These are phyloP conservation scores for Metschnikowia continentalis DNA, from an alignment of 805 yeast species.

Conservation along the genomic window DNA sequence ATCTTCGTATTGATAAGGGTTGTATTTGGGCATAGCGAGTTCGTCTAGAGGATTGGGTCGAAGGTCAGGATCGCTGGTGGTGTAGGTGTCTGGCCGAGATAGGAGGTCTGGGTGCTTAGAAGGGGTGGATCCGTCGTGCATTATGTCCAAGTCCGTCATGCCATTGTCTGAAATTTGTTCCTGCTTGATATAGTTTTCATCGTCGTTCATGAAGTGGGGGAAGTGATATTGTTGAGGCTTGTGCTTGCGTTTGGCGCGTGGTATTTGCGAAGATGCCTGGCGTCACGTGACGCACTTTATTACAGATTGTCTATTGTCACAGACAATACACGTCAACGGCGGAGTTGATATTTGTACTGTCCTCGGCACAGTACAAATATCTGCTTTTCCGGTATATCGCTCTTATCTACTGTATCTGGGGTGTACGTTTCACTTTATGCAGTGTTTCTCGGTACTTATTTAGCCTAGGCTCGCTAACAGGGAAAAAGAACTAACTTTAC, in stretches of 20 bases:
- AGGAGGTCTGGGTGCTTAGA: background rate
- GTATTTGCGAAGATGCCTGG: background rate
- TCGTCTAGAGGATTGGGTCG: background rate
- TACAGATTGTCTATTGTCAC: background rate
- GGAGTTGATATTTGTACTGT: background rate
- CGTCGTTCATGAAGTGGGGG: constrained; percentile 5
- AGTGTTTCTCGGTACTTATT: background rate
- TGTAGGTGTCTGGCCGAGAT: background rate
- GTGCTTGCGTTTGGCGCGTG: background rate
- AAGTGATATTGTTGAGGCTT: background rate
- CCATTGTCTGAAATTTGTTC: background rate
- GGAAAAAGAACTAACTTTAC: background rate
- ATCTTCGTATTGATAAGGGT: background rate
- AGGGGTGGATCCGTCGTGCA: background rate
- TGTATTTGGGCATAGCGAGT: constrained; percentile 1
- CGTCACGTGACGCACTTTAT: constrained; percentile 1
- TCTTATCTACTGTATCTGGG: background rate
- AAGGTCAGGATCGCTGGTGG: background rate
- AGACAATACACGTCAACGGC: background rate
- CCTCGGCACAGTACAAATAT: too few relatives aligned
- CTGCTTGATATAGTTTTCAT: constrained; percentile 3
- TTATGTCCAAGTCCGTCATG: background rate
- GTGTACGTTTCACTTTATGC: background rate
- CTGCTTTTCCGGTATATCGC: background rate
- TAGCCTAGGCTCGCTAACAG: background rate